Conservation (phyloP, 768 basidiomycete species). For the Macrolepiota fuliginosa region DNA sequence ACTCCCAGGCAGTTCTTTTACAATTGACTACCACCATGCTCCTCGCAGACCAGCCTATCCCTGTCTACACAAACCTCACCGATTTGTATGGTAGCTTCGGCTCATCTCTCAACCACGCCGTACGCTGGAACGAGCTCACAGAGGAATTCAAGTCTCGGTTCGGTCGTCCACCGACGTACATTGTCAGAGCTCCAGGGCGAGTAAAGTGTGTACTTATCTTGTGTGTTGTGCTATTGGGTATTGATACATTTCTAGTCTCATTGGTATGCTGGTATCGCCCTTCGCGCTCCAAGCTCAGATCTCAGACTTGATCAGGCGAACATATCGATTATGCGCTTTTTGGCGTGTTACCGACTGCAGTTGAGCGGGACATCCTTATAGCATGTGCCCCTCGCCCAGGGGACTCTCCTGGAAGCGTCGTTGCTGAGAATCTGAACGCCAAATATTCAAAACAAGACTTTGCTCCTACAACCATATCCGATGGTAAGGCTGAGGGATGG, state of each 20-base stretch:
- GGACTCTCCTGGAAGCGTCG: slow-evolving; percentile 48
- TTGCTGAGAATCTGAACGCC: slow-evolving; percentile 58
- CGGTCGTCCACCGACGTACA: slow-evolving; percentile 64
- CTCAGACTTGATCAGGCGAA: slow-evolving; percentile 48
- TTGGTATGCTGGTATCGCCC: slow-evolving; percentile 30
- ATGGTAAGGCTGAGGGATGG: slow-evolving; percentile 51
- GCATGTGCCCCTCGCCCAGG: slow-evolving; percentile 58
- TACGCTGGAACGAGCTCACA: slow-evolving; percentile 60
- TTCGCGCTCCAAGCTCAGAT: slow-evolving; percentile 6
- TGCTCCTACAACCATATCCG: slow-evolving; percentile 36
- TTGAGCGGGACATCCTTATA: slow-evolving; percentile 82
- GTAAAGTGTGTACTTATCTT: slow-evolving; percentile 56
- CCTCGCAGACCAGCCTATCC: slow-evolving; percentile 50
- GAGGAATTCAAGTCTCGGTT: slow-evolving; percentile 63
- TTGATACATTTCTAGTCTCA: slow-evolving; percentile 29
- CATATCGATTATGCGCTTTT: slow-evolving; percentile 85
- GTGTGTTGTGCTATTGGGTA: neutral
- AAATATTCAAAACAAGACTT: slow-evolving; percentile 64
- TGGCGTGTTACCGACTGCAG: slow-evolving; percentile 81
- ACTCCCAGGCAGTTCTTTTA: neutral
- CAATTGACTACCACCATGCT: slow-evolving; percentile 36
- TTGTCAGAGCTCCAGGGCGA: slow-evolving; percentile 76
- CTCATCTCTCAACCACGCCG: slow-evolving; percentile 52
- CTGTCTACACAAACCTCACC: slow-evolving; percentile 55
- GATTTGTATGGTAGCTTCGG: slow-evolving; percentile 54